Conservation (phyloP, 495 filamentous ascomycete species). For the Astrothelium macrocarpum region DNA sequence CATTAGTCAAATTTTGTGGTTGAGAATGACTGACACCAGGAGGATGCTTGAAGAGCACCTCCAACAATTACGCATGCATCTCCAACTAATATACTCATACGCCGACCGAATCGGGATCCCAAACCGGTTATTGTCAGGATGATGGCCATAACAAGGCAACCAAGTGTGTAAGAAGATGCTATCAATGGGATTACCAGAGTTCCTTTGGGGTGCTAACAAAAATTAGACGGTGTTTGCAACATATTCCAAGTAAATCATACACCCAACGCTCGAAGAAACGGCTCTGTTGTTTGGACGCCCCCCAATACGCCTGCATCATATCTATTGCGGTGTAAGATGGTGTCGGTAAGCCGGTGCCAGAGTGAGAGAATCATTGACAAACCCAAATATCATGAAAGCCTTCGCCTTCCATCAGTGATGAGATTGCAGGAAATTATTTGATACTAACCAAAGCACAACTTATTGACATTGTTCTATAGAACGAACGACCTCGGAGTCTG, state of each 20-base stretch:
- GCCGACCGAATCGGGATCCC: neutral
- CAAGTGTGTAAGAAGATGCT: neutral
- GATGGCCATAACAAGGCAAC: neutral
- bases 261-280: slow-evolving; percentile 1
- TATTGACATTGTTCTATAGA: neutral
- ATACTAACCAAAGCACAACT: neutral
- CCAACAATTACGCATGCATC: slow-evolving; percentile 6
- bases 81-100: neutral
- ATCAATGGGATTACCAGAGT: slow-evolving; percentile 1
- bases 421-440: neutral
- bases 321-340: neutral
- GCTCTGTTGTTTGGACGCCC: neutral
- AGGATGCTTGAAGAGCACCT: slow-evolving; percentile 1
- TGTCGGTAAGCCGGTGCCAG: neutral
- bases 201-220: neutral
- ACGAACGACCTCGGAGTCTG: neutral
- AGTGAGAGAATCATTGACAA: neutral
- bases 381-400: neutral
- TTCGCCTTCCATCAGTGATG: neutral
- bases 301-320: slow-evolving; percentile 9
- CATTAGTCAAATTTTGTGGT: neutral
- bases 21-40: neutral
- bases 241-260: neutral
- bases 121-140: neutral
- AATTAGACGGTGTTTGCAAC: neutral